Conservation (phyloP, 2,329 filamentous ascomycete genomes). For the Cytospora mali region DNA sequence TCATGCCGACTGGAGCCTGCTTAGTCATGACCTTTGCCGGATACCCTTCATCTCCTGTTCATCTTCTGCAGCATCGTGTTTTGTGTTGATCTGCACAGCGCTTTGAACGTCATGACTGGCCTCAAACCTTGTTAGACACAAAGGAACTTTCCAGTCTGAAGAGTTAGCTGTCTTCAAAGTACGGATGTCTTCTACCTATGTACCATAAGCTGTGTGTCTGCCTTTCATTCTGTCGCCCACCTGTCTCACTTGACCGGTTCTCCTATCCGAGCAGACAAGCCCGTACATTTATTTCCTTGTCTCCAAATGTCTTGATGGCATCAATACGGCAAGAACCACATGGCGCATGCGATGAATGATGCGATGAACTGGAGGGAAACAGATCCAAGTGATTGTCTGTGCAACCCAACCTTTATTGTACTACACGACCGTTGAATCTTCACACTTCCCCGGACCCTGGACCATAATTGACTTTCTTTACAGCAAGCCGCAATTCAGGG, state of each 20-base stretch:
- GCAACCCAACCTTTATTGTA: neutral
- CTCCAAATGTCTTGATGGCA: neutral
- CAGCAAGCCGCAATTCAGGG: neutral
- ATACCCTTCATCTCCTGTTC: neutral
- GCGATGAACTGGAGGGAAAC: neutral
- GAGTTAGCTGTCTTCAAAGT: neutral
- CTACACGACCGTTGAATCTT: neutral
- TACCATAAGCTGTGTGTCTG: neutral
- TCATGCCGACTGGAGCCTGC: neutral
- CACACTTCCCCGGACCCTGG: neutral
- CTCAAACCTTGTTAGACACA: neutral
- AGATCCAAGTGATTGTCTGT: neutral
- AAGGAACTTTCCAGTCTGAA: neutral
- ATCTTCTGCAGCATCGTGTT: neutral
- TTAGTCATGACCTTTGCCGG: neutral
- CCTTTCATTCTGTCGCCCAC: neutral
- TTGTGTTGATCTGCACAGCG: neutral
- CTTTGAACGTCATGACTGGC: neutral
- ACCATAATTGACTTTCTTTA: neutral
- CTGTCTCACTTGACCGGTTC: neutral
- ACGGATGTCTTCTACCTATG: neutral
- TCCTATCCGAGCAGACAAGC: neutral
- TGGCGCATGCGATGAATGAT: neutral
- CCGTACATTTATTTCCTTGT: too few species aligned
- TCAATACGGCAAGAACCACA: neutral